Evolutionary conservation across 352 stramenopile species (phyloP).

Genomic region (Elongisporangium anandrum): DNA sequence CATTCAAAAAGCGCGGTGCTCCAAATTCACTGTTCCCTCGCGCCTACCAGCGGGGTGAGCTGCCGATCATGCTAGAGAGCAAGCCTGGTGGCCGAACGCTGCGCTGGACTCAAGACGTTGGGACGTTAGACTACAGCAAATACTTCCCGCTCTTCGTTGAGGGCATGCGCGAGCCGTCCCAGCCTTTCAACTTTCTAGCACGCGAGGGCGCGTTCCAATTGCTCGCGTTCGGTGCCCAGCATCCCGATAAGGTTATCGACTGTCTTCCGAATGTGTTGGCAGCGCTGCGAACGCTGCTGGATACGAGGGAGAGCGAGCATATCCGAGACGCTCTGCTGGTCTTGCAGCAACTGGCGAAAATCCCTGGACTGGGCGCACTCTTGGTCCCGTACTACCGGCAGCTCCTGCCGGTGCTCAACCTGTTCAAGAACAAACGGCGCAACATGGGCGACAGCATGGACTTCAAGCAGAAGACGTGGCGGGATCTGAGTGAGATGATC

Average conservation of each 20-base stretch:
- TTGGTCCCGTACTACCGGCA: constrained; percentile 92
- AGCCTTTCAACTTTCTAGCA: constrained; percentile 79
- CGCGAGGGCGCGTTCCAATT: constrained; percentile 81
- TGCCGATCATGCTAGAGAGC: constrained; percentile 66
- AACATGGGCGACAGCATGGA: constrained; percentile 92
- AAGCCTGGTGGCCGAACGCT: constrained; percentile 45
- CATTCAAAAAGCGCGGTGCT: constrained; percentile 41
- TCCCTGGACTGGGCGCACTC: constrained; percentile 62
- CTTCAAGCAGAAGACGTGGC: constrained; percentile 76
- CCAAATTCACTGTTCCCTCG: constrained; percentile 49
- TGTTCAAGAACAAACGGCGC: constrained; percentile 87
- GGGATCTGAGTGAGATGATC: constrained; percentile 85
- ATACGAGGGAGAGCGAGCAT: constrained; percentile 49
- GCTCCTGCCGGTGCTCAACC: constrained; percentile 85
- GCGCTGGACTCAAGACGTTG: constrained; percentile 52
- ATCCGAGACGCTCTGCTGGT: constrained; percentile 51
- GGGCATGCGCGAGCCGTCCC: constrained; percentile 73
- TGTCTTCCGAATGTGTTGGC: constrained; percentile 62
- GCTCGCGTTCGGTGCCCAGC: constrained; percentile 54
- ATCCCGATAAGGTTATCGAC: constrained; percentile 59
- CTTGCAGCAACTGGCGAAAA: constrained; percentile 54
- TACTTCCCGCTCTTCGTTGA: constrained; percentile 92
- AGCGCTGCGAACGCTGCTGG: constrained; percentile 66
- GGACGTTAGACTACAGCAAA: constrained; percentile 75
- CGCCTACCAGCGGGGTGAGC: constrained; percentile 54